Percentiles rank a stretch among this genome's conserved stretches.
phyloP scores from a whole-genome alignment of 768 basidiomycete genomes.

The Lactarius vividus region DNA sequence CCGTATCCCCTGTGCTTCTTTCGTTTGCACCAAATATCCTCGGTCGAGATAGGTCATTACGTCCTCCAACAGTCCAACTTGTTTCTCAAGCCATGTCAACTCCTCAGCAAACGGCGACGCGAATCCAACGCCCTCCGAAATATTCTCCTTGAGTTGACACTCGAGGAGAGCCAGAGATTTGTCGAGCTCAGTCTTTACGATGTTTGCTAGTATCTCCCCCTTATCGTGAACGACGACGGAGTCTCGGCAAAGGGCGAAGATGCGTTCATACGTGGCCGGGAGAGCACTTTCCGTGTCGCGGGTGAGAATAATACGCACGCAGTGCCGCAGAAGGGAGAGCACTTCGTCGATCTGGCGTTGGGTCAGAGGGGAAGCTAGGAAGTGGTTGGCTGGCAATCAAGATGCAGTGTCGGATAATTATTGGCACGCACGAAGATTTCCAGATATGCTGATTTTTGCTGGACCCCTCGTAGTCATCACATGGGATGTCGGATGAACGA shows the following conservation, averaged over 20 bases:
- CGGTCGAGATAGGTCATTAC: slow-evolving; percentile 15
- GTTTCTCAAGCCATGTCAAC: slow-evolving; percentile 62
- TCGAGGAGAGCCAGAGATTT: slow-evolving; percentile 45
- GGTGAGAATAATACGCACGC: slow-evolving; percentile 38
- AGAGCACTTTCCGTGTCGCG: slow-evolving; percentile 36
- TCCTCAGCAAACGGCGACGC: slow-evolving; percentile 51
- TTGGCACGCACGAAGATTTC: slow-evolving; percentile 36
- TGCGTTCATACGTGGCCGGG: slow-evolving; percentile 51
- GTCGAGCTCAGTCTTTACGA: slow-evolving; percentile 59
- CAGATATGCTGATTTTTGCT: slow-evolving; percentile 48
- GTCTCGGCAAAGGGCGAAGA: slow-evolving; percentile 56
- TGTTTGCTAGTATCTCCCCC: slow-evolving; percentile 58
- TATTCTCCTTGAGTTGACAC: slow-evolving; percentile 36
- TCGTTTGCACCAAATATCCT: slow-evolving; percentile 11
- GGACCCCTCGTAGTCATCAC: slow-evolving; percentile 35
- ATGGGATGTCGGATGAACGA: slow-evolving; percentile 28
- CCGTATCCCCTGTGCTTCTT: slow-evolving; percentile 41
- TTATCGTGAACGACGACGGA: slow-evolving; percentile 51
- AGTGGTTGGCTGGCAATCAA: not conserved
- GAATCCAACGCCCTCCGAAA: slow-evolving; percentile 47
- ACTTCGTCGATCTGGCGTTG: slow-evolving; percentile 28
- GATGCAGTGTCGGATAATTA: not conserved
- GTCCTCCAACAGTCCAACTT: slow-evolving; percentile 45
- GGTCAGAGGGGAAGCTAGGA: slow-evolving; percentile 25
- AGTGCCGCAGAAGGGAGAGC: slow-evolving; percentile 36